Conservation (phyloP, 148 eudicot genomes). For the Polygonum maritimum region DNA sequence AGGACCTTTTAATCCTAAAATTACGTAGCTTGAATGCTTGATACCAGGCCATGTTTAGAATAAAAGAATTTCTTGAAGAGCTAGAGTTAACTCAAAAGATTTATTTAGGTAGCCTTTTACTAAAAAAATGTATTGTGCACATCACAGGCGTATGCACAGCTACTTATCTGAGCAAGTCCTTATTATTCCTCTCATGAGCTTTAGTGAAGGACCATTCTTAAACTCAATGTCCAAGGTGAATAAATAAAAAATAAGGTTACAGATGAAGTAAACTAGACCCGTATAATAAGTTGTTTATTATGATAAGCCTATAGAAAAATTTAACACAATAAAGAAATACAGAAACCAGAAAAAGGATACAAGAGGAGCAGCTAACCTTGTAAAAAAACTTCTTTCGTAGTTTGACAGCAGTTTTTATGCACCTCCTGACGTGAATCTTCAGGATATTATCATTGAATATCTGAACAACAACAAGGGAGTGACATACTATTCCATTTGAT, state of each 20-base stretch:
- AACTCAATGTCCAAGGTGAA: neutral
- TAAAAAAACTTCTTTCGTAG: conserved; percentile 82
- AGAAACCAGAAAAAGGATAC: neutral
- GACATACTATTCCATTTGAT: neutral
- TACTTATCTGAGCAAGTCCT: no score
- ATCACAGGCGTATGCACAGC: no score
- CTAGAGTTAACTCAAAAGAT: no score
- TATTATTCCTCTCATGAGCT: no score
- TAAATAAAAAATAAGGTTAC: no score
- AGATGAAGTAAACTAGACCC: no score
- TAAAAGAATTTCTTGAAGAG: no score
- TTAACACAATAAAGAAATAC: neutral
- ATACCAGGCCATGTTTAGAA: no score
- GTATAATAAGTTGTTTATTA: neutral
- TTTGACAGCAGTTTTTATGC: conserved; percentile 82
- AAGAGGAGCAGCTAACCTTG: conserved; percentile 41
- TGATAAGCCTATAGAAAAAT: neutral
- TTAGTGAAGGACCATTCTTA: neutral
- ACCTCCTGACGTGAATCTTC: conserved; percentile 84
- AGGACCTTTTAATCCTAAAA: no score
- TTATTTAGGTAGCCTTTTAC: no score
- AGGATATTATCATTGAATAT: conserved; percentile 85
- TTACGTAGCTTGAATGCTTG: no score
- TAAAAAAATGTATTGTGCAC: no score
- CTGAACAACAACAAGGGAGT: conserved; percentile 27